A percentile compares a stretch with the other conserved stretches of the same genome.
These are phyloP conservation scores for Leptographium galeiforme DNA, from an alignment of 2,329 filamentous ascomycete genomes.

Conservation along the genomic window DNA sequence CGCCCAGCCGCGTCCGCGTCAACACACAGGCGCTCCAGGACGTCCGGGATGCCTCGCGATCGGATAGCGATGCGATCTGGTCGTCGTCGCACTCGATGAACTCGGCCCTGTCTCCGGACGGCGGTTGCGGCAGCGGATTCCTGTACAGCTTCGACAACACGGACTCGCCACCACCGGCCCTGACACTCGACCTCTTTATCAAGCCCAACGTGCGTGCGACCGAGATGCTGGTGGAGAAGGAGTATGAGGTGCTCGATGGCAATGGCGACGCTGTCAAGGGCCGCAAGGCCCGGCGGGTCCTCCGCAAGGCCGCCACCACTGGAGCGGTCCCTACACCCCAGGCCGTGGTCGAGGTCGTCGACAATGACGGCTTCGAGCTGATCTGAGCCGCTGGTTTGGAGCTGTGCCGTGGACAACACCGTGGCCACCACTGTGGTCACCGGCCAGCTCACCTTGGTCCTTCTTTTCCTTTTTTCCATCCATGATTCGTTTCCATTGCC, in stretches of 20 bases:
- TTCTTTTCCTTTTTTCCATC: too few species aligned
- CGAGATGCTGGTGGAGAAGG: conserved; percentile 31
- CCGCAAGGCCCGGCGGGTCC: conserved; percentile 26
- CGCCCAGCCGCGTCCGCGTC: conserved; percentile 18
- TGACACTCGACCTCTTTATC: conserved; percentile 24
- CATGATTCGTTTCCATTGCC: too few species aligned
- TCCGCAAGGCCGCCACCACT: conserved; percentile 18
- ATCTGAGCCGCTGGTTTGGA: conserved; percentile 1
- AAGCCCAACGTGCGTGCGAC: conserved; percentile 24
- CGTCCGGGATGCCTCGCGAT: neutral
- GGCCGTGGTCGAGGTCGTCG: neutral
- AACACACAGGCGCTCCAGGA: conserved; percentile 4
- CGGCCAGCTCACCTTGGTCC: too few species aligned
- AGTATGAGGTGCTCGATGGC: conserved; percentile 33
- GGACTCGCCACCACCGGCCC: conserved; percentile 23
- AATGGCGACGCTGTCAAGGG: conserved; percentile 31
- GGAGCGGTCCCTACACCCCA: neutral
- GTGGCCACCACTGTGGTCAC: too few species aligned
- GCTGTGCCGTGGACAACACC: too few species aligned
- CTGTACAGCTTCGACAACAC: conserved; percentile 30
- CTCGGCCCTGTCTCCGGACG: neutral
- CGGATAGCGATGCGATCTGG: neutral
- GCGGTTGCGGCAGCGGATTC: conserved; percentile 8
- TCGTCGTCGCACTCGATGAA: conserved; percentile 10
- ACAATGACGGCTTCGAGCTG: conserved; percentile 13